Base-by-base conservation (phyloP, 1,284 basidiomycete genomes). In the Trametes polyzona region DNA sequence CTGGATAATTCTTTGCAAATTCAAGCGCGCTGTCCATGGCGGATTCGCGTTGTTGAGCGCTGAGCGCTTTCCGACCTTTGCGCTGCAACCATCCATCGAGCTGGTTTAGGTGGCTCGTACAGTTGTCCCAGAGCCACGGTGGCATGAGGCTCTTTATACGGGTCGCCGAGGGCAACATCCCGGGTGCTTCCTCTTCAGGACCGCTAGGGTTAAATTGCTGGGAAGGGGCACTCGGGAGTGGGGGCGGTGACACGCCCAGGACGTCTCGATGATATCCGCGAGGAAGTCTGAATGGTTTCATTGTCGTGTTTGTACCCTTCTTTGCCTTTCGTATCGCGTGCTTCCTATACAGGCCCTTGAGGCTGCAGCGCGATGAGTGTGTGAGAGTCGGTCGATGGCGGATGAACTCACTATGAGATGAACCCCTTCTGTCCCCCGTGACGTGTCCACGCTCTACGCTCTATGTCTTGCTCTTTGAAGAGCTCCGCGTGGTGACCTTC, bases 351-450 rank as follows among this genome's bases (percentile, higher is more conserved):
- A 29, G 14, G 14, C 17, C 29, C 41, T 43, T 29, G 2, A 43
- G 6, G 41, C 41, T 43, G 16, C 1, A 7, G 5, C 0, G 1
- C 2, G 3, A n/a, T 14, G 7, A 14, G 11, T n/a, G 12, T n/a
- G 21, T 4, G 16, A 11, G 21, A n/a, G 16, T 4, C 2, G 4
- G 16, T n/a, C 1, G 3, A 26, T 1, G 9, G 16, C 7, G 41
- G 19, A 21, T 39, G 23, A n/a, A 43, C 41, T 17, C 41, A 43
- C 41, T 43, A n/a, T 4, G 11, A 9, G 41, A 27, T 10, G 41
- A 29, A 43, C 27, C 3, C 21, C 1, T 89, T 73, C 97, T 97
- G 26, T 37, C 41, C 29, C 42, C 43, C 33, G 16, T 37, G 24
- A 16, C 32, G 41, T 4, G 33, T 36, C 29, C 32, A 44, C 14